Conservation (phyloP, 176 grass and related monocot species). For the Raddia distichophylla region DNA sequence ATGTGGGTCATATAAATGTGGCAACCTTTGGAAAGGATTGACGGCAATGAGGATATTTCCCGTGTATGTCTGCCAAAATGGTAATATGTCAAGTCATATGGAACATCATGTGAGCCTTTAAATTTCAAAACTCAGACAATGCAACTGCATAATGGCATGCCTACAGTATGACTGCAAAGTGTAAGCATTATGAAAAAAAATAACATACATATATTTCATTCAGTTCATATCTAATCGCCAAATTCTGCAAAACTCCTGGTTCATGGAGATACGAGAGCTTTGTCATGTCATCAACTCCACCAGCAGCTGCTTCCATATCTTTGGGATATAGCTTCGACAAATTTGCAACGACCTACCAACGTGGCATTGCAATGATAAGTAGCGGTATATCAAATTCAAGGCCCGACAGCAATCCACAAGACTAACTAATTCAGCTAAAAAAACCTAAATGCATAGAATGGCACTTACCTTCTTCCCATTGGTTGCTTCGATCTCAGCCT, state of each 20-base stretch:
- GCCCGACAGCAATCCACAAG: neutral
- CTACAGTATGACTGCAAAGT: conserved; percentile 2
- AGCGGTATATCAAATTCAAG: conserved; percentile 3
- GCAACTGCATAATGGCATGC: neutral
- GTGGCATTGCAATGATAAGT: conserved; percentile 17
- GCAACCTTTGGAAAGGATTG: conserved; percentile 97
- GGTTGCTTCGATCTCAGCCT: conserved; percentile 67
- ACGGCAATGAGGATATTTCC: conserved; percentile 98
- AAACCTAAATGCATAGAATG: neutral
- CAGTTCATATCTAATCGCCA: conserved; percentile 89
- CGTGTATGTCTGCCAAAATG: conserved; percentile 83
- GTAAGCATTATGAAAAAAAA: conserved; percentile 4
- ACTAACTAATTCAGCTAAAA: neutral
- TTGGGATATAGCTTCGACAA: conserved; percentile 94
- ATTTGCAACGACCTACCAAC: conserved; percentile 64
- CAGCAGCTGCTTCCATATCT: conserved; percentile 94
- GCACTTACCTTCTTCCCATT: conserved; percentile 77
- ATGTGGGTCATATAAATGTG: conserved; percentile 87
- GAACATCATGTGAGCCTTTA: neutral
- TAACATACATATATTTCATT: conserved; percentile 97
- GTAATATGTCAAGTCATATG: conserved; percentile 24
- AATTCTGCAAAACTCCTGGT: conserved; percentile 92
- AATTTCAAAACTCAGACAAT: conserved; percentile 30
- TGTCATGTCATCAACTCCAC: conserved; percentile 99
- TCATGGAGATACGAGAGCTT: conserved; percentile 98